Base-by-base conservation (phyloP, 495 filamentous ascomycete species). In the Parmelia sp. region DNA sequence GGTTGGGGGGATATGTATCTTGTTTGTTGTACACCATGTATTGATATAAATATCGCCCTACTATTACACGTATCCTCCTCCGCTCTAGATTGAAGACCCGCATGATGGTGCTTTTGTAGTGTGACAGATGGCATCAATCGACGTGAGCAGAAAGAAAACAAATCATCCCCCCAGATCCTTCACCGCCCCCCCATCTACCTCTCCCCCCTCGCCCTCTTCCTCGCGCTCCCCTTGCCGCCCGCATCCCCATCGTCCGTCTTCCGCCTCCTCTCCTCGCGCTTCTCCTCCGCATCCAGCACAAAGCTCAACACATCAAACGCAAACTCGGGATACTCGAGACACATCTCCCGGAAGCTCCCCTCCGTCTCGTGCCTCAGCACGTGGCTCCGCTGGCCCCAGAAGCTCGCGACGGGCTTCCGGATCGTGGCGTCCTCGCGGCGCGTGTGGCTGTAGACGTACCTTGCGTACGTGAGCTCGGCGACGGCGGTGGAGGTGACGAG, bases 301-400 rank as follows among this genome's bases (percentile, higher is more conserved):
- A 88, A 73, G 27, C 74, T 82, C 31, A 96, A 80, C n/a, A 97
- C 89, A 75, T 97, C 93, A 75, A 89, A 96, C 40, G 86, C 86
- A 66, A 97, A 96, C 70, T 93, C 86, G 21, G 92, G 93, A 68
- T 88, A 92, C 73, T 96, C 90, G 61, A 95, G 76, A 77, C 93
- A 95, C 74, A 96, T 83, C 58, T 78, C 72, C 69, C 85, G 81
- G 79, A 96, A 96, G 70, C 89, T 87, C 1, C 87, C 84, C 72
- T 92, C 89, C 40, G 91, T 89, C 72, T 94, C 89, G 70, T 91
- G 82, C 29, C 92, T 85, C 62, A 96, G 77, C 33, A 89, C 82
- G 78, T 94, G 90, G 65, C 84, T 87, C 62, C 89, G 80, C 56
- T 84, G 84, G 4, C 91, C 91, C 92, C 92, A 97, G 78, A 94